Conservation (phyloP, 306 rosid genomes). For the Fragaria ananassa region DNA sequence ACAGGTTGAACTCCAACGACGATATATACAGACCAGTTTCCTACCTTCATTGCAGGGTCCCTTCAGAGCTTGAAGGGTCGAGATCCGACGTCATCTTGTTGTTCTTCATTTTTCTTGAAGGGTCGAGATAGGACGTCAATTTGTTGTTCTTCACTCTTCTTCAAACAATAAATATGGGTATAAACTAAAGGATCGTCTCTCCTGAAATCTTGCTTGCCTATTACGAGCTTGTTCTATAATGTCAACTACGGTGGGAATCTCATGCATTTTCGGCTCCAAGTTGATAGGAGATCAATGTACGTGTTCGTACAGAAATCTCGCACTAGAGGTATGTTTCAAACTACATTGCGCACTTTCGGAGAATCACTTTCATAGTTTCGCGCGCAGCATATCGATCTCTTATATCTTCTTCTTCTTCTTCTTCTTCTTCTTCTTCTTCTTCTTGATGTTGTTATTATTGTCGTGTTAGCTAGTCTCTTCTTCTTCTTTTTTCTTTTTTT, state of each 20-base stretch:
- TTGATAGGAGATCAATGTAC: neutral
- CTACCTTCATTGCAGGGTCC: neutral
- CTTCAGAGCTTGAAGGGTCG: neutral
- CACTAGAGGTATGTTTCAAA: neutral
- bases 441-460: no score
- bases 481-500: no score
- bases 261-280: neutral
- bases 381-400: neutral
- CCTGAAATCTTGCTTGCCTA: neutral
- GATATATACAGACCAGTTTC: neutral
- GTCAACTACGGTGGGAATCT: neutral
- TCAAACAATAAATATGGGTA: neutral
- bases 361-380: no score
- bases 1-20: neutral
- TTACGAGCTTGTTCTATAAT: neutral
- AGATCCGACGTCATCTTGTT: neutral
- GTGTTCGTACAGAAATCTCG: neutral
- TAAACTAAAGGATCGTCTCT: neutral
- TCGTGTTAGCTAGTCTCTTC: no score
- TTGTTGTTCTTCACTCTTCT: neutral
- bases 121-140: neutral
- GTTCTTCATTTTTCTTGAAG: neutral
- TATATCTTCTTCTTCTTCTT: no score
- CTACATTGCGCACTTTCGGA: no score
- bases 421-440: no score